Conservation (phyloP, 1,284 basidiomycete species). For the Meripilus lineatus region DNA sequence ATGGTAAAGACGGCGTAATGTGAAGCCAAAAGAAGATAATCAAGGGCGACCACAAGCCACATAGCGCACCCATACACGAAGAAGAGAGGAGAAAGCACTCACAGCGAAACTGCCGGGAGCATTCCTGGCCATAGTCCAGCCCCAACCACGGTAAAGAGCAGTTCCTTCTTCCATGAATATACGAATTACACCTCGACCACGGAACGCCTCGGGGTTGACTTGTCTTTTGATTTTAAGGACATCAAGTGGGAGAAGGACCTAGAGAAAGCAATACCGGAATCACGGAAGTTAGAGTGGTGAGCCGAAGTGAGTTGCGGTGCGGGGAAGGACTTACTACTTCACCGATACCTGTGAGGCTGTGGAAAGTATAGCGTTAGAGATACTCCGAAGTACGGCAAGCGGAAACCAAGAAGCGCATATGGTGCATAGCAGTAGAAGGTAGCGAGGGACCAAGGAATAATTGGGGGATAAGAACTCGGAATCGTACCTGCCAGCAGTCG, state of each 20-base stretch:
- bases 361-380: no score
- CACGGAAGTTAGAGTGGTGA: slow-evolving; percentile 5
- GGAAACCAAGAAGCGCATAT: no score
- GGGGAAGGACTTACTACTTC: slow-evolving; percentile 72
- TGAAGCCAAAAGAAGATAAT: neutral
- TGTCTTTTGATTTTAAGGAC: slow-evolving; percentile 98
- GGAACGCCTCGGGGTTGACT: slow-evolving; percentile 95
- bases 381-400: no score
- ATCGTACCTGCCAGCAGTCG: slow-evolving; percentile 83
- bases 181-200: slow-evolving; percentile 84
- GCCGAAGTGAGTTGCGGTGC: no score
- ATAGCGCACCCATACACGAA: neutral
- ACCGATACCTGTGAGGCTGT: slow-evolving; percentile 92
- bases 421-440: no score
- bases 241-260: slow-evolving; percentile 91
- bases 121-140: slow-evolving; percentile 98
- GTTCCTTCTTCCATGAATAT: slow-evolving; percentile 93
- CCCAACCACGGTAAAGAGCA: slow-evolving; percentile 94
- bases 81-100: slow-evolving; percentile 30
- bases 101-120: slow-evolving; percentile 95
- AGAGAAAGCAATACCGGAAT: slow-evolving; percentile 2
- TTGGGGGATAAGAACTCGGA: no score
- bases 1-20: no score
- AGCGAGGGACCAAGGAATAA: no score
- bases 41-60: slow-evolving; percentile 2